Percentiles rank a stretch among this genome's conserved stretches.
These are phyloP conservation scores for Fonsecaea pedrosoi DNA, from an alignment of 2,329 filamentous ascomycete genomes.

Conservation along the genomic window DNA sequence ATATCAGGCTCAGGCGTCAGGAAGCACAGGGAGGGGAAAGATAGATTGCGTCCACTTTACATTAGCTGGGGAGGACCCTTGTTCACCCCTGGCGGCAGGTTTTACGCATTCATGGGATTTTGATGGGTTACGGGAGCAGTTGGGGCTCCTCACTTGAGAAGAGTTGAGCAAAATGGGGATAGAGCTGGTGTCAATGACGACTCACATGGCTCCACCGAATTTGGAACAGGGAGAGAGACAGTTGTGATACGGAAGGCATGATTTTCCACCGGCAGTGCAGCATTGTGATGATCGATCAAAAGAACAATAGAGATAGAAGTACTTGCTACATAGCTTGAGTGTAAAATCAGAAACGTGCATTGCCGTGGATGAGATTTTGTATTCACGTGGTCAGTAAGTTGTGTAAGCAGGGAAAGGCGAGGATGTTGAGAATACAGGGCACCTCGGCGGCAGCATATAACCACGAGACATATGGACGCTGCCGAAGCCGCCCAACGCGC, in stretches of 20 bases:
- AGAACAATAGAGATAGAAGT: slow-evolving; percentile 28
- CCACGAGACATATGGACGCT: too few species aligned
- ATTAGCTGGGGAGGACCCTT: slow-evolving; percentile 3
- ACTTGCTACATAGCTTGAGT: slow-evolving; percentile 19
- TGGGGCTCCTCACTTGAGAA: neutral
- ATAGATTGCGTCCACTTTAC: slow-evolving; percentile 11
- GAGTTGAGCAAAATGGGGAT: slow-evolving; percentile 10
- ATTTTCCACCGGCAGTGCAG: slow-evolving; percentile 4
- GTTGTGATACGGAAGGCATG: slow-evolving; percentile 4
- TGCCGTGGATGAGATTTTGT: neutral
- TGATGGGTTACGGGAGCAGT: slow-evolving; percentile 1
- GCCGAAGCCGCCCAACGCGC: too few species aligned
- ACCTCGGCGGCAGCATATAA: too few species aligned
- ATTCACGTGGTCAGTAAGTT: too few species aligned
- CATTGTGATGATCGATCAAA: slow-evolving; percentile 12
- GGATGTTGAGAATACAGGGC: too few species aligned
- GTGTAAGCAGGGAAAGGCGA: too few species aligned
- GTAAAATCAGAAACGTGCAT: slow-evolving; percentile 19
- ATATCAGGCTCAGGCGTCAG: slow-evolving; percentile 22
- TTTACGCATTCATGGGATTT: slow-evolving; percentile 11
- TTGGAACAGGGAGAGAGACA: neutral
- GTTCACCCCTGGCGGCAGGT: neutral
- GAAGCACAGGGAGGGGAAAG: slow-evolving; percentile 12
- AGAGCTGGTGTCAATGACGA: slow-evolving; percentile 10
- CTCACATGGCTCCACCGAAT: neutral